phyloP scores from a whole-genome alignment of 495 filamentous ascomycete genomes.

The Aspergillus cristatus region DNA sequence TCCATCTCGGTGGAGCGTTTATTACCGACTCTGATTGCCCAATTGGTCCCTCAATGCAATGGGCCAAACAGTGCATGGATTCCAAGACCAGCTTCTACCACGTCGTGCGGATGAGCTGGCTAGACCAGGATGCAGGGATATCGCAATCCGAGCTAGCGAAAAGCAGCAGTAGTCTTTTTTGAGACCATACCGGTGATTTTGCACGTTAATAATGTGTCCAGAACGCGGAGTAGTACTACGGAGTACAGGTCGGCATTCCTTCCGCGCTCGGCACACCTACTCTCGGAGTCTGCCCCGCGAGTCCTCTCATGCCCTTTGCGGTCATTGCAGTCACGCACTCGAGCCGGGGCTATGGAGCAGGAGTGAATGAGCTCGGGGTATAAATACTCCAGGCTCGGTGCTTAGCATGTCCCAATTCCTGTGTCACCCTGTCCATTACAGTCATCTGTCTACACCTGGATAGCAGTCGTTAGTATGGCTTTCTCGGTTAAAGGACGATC shows the following conservation, averaged over 20 bases:
- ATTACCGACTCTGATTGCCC: too few species aligned
- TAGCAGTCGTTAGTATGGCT: conserved; percentile 16
- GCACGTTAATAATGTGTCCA: too few species aligned
- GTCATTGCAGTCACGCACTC: too few species aligned
- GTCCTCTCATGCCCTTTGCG: neutral
- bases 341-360: too few species aligned
- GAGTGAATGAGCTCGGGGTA: neutral
- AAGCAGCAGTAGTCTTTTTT: neutral
- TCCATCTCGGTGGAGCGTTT: too few species aligned
- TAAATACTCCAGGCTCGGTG: neutral
- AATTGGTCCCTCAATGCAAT: too few species aligned
- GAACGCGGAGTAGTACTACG: neutral
- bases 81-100: too few species aligned
- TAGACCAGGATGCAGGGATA: too few species aligned
- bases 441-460: neutral
- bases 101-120: neutral
- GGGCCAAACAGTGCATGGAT: too few species aligned
- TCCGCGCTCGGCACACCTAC: conserved; percentile 2
- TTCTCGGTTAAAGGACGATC: conserved; percentile 49
- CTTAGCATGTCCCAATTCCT: neutral
- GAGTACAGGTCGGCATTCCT: conserved; percentile 2
- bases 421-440: neutral
- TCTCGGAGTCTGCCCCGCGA: conserved; percentile 6
- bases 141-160: neutral
- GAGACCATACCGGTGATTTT: too few species aligned